A percentile compares a stretch with the other conserved stretches of the same genome.
Conservation (phyloP, 1,139 yeast species). For the Kodamaea sp. region DNA sequence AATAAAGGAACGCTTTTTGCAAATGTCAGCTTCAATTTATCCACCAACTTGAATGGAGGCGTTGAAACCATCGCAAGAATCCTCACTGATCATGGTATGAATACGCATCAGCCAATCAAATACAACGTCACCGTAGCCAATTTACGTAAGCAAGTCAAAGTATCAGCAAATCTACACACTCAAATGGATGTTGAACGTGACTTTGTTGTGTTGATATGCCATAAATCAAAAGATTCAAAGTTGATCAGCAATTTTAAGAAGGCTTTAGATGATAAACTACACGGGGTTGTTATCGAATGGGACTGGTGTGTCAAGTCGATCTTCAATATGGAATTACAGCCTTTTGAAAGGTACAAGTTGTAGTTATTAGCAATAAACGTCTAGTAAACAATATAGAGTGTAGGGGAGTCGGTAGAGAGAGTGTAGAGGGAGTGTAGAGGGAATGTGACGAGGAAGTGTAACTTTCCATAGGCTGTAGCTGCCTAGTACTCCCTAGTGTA, state of each 20-base stretch:
- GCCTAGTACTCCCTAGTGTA: too few relatives aligned
- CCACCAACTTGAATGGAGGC: conserved; percentile 68
- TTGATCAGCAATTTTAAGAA: conserved; percentile 39
- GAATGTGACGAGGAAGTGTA: too few relatives aligned
- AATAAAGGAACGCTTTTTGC: conserved; percentile 40
- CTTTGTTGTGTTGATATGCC: conserved; percentile 29
- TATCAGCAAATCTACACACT: conserved; percentile 3
- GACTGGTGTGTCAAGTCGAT: conserved; percentile 64
- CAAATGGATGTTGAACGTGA: conserved; percentile 15
- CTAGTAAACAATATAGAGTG: neutral
- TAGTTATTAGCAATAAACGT: conserved; percentile 8
- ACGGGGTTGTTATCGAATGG: conserved; percentile 52
- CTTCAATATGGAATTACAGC: conserved; percentile 42
- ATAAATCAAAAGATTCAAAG: conserved; percentile 43
- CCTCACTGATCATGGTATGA: conserved; percentile 61
- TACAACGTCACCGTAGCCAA: conserved; percentile 6
- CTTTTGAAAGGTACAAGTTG: conserved; percentile 21
- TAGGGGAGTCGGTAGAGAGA: too few relatives aligned
- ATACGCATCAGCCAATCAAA: conserved; percentile 32
- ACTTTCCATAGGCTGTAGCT: too few relatives aligned
- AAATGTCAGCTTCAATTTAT: conserved; percentile 51
- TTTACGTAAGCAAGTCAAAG: conserved; percentile 9
- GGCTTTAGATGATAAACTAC: conserved; percentile 18
- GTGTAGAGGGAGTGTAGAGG: too few relatives aligned
- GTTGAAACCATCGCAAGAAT: conserved; percentile 56